Conservation (phyloP, 768 basidiomycete species). For the Agrocybe praecox region DNA sequence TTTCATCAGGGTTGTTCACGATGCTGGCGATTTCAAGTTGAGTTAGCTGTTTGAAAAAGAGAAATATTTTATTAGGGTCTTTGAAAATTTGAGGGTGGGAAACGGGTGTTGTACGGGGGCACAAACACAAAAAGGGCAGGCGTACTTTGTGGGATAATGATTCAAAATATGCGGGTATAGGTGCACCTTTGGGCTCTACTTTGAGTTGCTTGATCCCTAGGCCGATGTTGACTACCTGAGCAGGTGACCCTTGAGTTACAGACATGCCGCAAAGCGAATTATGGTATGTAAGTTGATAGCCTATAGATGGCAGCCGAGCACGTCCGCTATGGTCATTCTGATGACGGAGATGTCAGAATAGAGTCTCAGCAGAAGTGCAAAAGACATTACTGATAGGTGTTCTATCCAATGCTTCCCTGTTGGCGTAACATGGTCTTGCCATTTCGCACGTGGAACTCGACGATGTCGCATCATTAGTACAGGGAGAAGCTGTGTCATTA, state of each 20-base stretch:
- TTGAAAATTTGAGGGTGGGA: background rate
- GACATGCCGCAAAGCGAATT: constrained; percentile 80
- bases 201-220: constrained; percentile 73
- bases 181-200: constrained; percentile 61
- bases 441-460: constrained; percentile 74
- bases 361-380: background rate
- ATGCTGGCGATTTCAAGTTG: constrained; percentile 56
- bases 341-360: background rate
- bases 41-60: constrained; percentile 19
- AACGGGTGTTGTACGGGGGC: background rate
- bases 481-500: constrained; percentile 75
- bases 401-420: constrained; percentile 85
- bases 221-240: constrained; percentile 80
- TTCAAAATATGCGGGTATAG: constrained; percentile 67
- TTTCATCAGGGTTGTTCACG: constrained; percentile 55
- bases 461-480: constrained; percentile 87
- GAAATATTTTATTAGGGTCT: background rate
- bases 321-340: constrained; percentile 31
- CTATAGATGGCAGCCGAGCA: constrained; percentile 74
- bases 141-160: constrained; percentile 76
- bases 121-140: constrained; percentile 3
- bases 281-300: constrained; percentile 73
- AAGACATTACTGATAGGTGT: constrained; percentile 34
- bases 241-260: constrained; percentile 78
- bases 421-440: constrained; percentile 62